phyloP scores from a whole-genome alignment of 768 basidiomycete genomes.

The Rhodotorula diobovata region DNA sequence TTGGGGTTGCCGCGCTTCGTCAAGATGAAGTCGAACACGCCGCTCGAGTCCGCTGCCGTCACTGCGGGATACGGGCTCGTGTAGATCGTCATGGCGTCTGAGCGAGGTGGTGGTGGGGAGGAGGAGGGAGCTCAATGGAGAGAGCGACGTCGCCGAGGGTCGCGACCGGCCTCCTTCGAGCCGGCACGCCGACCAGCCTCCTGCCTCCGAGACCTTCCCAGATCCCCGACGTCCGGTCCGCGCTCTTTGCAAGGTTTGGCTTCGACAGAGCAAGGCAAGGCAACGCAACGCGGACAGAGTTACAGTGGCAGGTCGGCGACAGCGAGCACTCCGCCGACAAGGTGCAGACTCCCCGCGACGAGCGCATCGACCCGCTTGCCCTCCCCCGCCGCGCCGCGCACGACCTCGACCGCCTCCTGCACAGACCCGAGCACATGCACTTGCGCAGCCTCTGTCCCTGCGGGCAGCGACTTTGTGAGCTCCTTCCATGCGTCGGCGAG shows the following conservation, averaged over 20 bases:
- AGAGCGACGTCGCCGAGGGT: neutral
- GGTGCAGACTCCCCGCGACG: conserved; percentile 85
- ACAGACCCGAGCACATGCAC: conserved; percentile 81
- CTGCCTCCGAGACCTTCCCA: too few species aligned
- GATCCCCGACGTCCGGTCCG: too few species aligned
- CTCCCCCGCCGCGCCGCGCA: conserved; percentile 49
- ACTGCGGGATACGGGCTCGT: neutral
- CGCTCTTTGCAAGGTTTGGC: too few species aligned
- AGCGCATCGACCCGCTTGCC: conserved; percentile 55
- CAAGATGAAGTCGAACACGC: conserved; percentile 28
- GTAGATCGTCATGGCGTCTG: conserved; percentile 7
- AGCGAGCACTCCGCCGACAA: conserved; percentile 90
- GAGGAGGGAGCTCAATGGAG: neutral
- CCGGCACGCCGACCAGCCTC: too few species aligned
- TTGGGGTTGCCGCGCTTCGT: neutral
- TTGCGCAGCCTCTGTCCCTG: conserved; percentile 38
- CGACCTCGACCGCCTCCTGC: conserved; percentile 73
- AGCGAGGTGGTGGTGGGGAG: neutral
- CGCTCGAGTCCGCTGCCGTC: neutral
- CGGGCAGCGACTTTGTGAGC: conserved; percentile 66
- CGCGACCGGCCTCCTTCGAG: too few species aligned
- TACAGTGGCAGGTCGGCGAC: conserved; percentile 70
- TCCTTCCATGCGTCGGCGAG: conserved; percentile 69
- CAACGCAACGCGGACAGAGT: neutral
- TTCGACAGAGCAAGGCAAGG: too few species aligned